Evolutionary conservation across 2,329 filamentous ascomycete genomes (phyloP), one percentile per base, ranked within the genome.

Genomic region (Neonectria magnoliae): DNA sequence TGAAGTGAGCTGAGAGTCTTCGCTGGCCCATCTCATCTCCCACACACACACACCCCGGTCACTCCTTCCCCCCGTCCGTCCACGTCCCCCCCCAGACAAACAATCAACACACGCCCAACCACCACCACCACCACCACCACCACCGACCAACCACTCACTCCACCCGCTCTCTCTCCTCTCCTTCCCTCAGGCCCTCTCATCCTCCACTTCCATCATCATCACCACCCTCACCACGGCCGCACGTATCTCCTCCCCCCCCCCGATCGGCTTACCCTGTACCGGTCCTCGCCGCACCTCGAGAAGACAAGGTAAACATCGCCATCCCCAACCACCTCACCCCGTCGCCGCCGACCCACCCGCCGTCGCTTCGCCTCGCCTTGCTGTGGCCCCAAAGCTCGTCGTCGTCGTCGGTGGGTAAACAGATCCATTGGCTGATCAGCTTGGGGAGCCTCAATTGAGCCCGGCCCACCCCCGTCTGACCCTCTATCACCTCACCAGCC

Each of bases 381-480:
- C 52, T 33, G 29, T 58, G 51, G 38, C 41, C 14, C 41, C 48
- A 48, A 55, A 48, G n/a, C n/a, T n/a, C n/a, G 50, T 42, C 64
- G 55, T 62, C 47, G 42, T 59, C 52, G 48, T 53, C 54, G 22
- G 50, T 68, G 75, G 72, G 76, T 80, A 79, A 79, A 79, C 77
- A 80, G 79, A 78, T 69, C 72, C 71, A 80, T 79, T 79, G 77
- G 78, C 73, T 65, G 62, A 70, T 62, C 41, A 68, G 63, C 65
- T 72, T 62, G 62, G 69, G 71, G 64, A 71, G 68, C 71, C 65
- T 77, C 75, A 74, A 76, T 75, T 75, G 72, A 60, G 53, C 42
- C 57, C 50, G 68, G 64, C 61, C 68, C 71, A 72, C 71, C 64
- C 52, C 54, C 31, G 31, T 64, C 47, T 50, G 57, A 36, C 31